phyloP scores from a whole-genome alignment of 2,329 filamentous ascomycete species.

The Claviceps sp. region DNA sequence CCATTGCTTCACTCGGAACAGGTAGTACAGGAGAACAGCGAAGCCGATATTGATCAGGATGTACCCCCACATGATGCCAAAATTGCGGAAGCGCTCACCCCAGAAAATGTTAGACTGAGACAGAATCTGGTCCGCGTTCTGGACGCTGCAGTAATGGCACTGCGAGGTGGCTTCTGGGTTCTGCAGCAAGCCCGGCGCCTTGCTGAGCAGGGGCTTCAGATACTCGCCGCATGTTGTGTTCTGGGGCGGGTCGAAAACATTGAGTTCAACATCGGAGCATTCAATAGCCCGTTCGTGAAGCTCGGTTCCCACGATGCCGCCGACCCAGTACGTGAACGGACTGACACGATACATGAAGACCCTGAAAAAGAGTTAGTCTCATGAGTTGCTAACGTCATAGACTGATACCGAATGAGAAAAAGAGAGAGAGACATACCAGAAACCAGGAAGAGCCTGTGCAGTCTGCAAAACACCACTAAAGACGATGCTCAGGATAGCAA shows the following conservation, averaged over 20 bases:
- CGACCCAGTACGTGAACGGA: constrained; percentile 56
- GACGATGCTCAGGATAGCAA: constrained; percentile 44
- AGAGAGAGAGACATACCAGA: constrained; percentile 31
- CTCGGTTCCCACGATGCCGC: constrained; percentile 53
- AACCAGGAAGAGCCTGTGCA: constrained; percentile 45
- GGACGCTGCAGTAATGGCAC: constrained; percentile 56
- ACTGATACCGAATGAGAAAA: background rate
- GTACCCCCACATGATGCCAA: constrained; percentile 55
- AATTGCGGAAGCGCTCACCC: constrained; percentile 52
- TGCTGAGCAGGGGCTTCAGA: constrained; percentile 39
- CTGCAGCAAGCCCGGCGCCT: constrained; percentile 43
- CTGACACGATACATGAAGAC: constrained; percentile 59
- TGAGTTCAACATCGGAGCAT: constrained; percentile 43
- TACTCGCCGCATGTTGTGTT: constrained; percentile 52
- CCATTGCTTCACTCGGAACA: constrained; percentile 39
- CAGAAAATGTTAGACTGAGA: constrained; percentile 33
- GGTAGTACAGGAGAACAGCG: constrained; percentile 48
- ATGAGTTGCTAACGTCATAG: background rate
- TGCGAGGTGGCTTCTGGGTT: constrained; percentile 40
- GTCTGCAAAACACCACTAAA: constrained; percentile 53
- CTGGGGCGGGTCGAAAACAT: constrained; percentile 49
- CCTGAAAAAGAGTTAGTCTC: constrained; percentile 14
- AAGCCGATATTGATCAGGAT: constrained; percentile 48
- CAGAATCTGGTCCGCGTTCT: constrained; percentile 47
- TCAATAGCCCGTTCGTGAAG: constrained; percentile 39